Evolutionary conservation across 371 early-diverging fungal species (phyloP).

Genomic region (Nematocida ironsii): DNA sequence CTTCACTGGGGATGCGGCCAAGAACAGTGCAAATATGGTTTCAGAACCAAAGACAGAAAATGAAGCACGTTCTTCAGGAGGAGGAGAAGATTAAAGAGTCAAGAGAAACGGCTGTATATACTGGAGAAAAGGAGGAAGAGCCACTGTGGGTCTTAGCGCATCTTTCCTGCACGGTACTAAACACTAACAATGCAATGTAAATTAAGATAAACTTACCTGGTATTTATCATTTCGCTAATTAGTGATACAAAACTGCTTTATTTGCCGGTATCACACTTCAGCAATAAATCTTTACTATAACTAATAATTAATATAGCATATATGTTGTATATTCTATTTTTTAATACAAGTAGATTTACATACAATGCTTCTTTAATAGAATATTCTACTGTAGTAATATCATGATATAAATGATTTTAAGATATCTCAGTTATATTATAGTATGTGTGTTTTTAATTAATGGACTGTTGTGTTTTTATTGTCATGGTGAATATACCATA

Average conservation of each 20-base stretch:
- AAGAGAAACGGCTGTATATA: slow-evolving; percentile 13
- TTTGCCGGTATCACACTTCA: neutral
- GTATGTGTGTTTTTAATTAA: no score
- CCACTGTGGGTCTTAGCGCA: slow-evolving; percentile 56
- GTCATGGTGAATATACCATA: no score
- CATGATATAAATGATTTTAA: no score
- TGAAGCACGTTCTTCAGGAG: slow-evolving; percentile 56
- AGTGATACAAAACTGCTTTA: neutral
- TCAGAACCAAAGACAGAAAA: slow-evolving; percentile 70
- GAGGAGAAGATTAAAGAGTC: slow-evolving; percentile 41
- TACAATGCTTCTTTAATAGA: no score
- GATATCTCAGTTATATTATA: no score
- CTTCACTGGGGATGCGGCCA: slow-evolving; percentile 61
- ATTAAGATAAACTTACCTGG: neutral
- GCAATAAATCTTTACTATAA: neutral
- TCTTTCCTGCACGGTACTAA: slow-evolving; percentile 49
- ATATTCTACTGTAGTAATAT: no score
- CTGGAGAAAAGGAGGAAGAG: slow-evolving; percentile 54
- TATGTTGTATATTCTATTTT: no score
- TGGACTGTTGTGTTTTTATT: no score
- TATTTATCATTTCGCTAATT: neutral
- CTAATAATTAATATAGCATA: no score
- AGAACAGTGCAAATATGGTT: slow-evolving; percentile 71
- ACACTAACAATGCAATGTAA: slow-evolving; percentile 40
- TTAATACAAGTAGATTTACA: no score